Evolutionary conservation across 23 red algal species (phyloP), one percentile per base, ranked within the genome.

Genomic region (Agarophyton chilense): DNA sequence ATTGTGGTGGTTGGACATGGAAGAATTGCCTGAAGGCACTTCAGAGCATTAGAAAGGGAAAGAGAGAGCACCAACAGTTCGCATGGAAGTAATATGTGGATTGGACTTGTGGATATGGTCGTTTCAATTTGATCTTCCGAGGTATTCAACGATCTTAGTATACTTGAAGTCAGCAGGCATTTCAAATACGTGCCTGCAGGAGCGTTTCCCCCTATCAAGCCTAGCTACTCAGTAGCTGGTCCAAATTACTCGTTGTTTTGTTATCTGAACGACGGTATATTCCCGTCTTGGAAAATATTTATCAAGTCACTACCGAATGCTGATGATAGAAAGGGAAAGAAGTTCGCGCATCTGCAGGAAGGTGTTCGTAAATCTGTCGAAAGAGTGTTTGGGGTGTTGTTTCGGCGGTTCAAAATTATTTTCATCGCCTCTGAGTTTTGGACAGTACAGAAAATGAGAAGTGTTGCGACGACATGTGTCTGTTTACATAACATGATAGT

Each of bases 361-460:
- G 36, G 22, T 9, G 50, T 44, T 0, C 56, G 81, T 10, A 86
- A 86, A 9, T 67, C 17, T 34, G 38, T 86, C 0, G 81, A 86
- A 49, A 63, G 56, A 18, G 81, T 86, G 56, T 84, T 86, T 55
- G 81, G 81, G 46, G 81, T 86, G 26, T 55, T 86, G 47, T 61
- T 66, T 9, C 31, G 21, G n/a, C 18, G 79, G 14, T 84, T 84
- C n/a, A n/a, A n/a, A n/a, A n/a, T n/a, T n/a, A n/a, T n/a, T n/a
- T n/a, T n/a, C n/a, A n/a, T n/a, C n/a, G n/a, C n/a, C n/a, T n/a
- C n/a, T n/a, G n/a, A n/a, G n/a, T n/a, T n/a, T n/a, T n/a, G n/a
- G n/a, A n/a, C n/a, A n/a, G n/a, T n/a, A n/a, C n/a, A n/a, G n/a
- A n/a, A n/a, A n/a, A n/a, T n/a, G n/a, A n/a, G n/a, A n/a, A n/a